Evolutionary conservation across 2,329 filamentous ascomycete genomes (phyloP), one percentile per base, ranked within the genome.

Genomic region (Paecilomyces sp.): DNA sequence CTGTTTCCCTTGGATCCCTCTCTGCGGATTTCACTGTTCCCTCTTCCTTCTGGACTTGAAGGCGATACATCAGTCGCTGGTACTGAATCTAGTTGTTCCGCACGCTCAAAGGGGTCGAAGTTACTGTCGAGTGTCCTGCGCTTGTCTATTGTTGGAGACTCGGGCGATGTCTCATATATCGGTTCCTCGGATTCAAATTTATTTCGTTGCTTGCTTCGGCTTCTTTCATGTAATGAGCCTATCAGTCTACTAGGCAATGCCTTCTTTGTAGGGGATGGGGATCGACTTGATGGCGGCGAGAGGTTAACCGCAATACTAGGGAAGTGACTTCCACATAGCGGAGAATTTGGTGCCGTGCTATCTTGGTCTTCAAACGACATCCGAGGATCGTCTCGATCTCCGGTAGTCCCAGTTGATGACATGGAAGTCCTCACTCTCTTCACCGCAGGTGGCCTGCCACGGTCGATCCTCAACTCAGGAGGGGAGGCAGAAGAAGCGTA

Each of bases 221-320:
- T 73, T 54, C 70, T 69, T 57, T 73, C 74, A 55, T 71, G 73
- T 12, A 73, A 73, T 33, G 78, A 70, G 18, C 67, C 73, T 33
- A 77, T 75, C 12, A 80, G 68, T n/a, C 73, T 71, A 3, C 73
- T 71, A 3, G 71, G 67, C 30, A 77, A 67, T 0, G 84, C 82
- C 58, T 85, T 88, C 57, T 86, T 82, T 0, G 79, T 76, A 31
- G 88, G 88, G 6, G 89, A 91, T 2, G 79, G 78, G 1, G 83
- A 80, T 25, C 88, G 83, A 66, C 87, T 91, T 7, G 79, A 79
- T 3, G 81, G 77, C 1, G 86, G 83, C 3, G 88, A 89, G 8
- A 88, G 71, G 59, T 89, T 86, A 63, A 84, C 80, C 24, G 83
- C 82, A 61, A 87, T 83, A 12, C 81, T 81, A 3, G 85, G 84